Evolutionary conservation across 2,329 filamentous ascomycete species (phyloP), one percentile per base, ranked within the genome.

Genomic region (Westerdykella ornata): DNA sequence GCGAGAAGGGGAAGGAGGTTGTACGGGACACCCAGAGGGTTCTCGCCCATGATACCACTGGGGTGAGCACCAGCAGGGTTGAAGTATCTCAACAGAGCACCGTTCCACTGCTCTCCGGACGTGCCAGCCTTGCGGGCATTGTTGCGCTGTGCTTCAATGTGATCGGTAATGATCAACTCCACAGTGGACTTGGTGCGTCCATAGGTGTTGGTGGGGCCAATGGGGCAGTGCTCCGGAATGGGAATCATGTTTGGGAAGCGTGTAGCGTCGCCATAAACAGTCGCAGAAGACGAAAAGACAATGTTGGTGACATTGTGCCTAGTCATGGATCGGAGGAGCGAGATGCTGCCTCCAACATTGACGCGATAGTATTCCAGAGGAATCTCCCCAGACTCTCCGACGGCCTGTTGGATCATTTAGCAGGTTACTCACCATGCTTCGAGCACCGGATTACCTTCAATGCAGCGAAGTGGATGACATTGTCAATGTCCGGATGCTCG

Each of bases 221-320:
- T 87, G 46, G 94, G 92, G 77, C 92, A 98, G 69, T 86, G 76
- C 73, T 98, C 92, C 38, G 92, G 92, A 62, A 98, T 98, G 51
- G 92, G 92, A 53, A 98, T 98, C 92, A 98, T 98, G 76, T 94
- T 84, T 54, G 85, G 82, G 72, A 96, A 87, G 64, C 88, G 85
- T 35, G 92, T 97, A 40, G 90, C 92, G 69, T 98, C 94, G 63
- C 92, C 92, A 68, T 98, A 98, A 53, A 98, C 92, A 54, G 94
- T 98, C 26, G 92, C 92, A 1, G 89, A 96, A 48, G 88, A 96
- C 46, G 90, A 97, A 74, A 98, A 98, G 70, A 98, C 92, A 60
- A 98, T 92, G 75, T 95, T 97, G 71, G 80, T 80, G 55, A 98
- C 89, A 69, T 90, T 84, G 76, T 96, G 81, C 68, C 82, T 82